These are phyloP conservation scores for Populus pruinosa DNA, from an alignment of 345 rosid species.

Conservation along the genomic window DNA sequence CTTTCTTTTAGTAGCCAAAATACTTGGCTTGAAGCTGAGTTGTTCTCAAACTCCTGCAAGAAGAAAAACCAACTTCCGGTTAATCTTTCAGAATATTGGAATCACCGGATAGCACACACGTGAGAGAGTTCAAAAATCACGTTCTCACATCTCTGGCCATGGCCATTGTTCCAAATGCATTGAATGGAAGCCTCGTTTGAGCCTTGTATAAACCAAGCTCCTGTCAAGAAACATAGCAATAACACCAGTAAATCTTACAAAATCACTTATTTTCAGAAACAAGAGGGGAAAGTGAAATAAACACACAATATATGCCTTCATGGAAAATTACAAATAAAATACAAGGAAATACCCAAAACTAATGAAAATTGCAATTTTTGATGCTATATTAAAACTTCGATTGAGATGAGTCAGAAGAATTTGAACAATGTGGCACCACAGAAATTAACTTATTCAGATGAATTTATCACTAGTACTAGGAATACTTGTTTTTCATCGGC, in stretches of 20 bases:
- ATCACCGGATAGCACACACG: neutral
- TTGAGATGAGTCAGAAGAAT: neutral
- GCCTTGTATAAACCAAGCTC: conserved; percentile 97
- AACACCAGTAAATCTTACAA: neutral
- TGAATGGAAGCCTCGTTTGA: conserved; percentile 93
- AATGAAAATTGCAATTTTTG: neutral
- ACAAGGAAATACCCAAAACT: neutral
- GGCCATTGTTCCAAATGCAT: conserved; percentile 99
- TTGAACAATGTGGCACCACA: neutral
- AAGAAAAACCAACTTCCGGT: neutral
- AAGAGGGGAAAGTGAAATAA: neutral
- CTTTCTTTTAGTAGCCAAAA: conserved; percentile 98
- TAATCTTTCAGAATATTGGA: neutral
- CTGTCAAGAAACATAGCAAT: conserved; percentile 31
- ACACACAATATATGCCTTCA: neutral
- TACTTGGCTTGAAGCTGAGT: conserved; percentile 91
- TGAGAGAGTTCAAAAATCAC: neutral
- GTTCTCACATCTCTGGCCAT: conserved; percentile 96
- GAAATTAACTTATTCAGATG: neutral
- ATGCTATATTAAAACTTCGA: neutral
- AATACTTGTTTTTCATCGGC: neutral
- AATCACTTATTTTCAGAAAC: neutral
- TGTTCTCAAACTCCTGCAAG: conserved; percentile 84
- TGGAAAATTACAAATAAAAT: neutral
- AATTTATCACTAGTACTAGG: neutral